Evolutionary conservation across 2,329 filamentous ascomycete species (phyloP), one percentile per base, ranked within the genome.

Genomic region (Beauveria rudraprayagi): DNA sequence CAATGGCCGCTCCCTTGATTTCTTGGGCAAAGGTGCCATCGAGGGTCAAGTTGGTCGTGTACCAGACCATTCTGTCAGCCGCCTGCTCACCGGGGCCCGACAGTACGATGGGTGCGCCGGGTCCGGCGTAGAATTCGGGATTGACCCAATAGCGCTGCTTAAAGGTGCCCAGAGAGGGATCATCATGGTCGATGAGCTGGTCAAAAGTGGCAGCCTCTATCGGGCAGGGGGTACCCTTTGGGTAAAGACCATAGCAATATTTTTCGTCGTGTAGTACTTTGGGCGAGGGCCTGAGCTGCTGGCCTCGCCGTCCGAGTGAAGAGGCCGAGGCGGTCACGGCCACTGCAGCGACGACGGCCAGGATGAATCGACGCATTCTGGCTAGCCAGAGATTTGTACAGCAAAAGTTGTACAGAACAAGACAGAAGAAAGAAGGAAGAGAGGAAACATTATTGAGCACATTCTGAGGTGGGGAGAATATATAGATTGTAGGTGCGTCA

Each of bases 81-180:
- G 75, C 75, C 1, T 83, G 86, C 75, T 94, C 90, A 34, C 90
- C 90, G 71, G 76, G 68, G 9, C 81, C 81, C 52, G 85, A 80
- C 8, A 94, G 77, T 10, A 93, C 80, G 63, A 94, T 87, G 24
- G 94, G 87, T 0, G 90, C 89, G 0, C 90, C 90, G 9, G 90
- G 90, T 0, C 81, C 77, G 68, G 85, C 80, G 75, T 92, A 94
- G 75, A 88, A 82, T 44, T 81, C 82, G 4, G 85, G 83, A 69
- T 92, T 90, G 67, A 91, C 91, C 86, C 87, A 94, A 76, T 92
- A 95, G 9, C 89, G 83, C 56, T 91, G 78, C 44, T 82, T 73
- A 71, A 92, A 94, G 3, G 76, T 83, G 34, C 74, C 87, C 14
- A 82, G 70, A 16, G 72, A 72, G 0, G 82, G 81, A 65, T 84